Base-by-base conservation (phyloP, 2,329 filamentous ascomycete genomes). In the Colletotrichum paranaense region DNA sequence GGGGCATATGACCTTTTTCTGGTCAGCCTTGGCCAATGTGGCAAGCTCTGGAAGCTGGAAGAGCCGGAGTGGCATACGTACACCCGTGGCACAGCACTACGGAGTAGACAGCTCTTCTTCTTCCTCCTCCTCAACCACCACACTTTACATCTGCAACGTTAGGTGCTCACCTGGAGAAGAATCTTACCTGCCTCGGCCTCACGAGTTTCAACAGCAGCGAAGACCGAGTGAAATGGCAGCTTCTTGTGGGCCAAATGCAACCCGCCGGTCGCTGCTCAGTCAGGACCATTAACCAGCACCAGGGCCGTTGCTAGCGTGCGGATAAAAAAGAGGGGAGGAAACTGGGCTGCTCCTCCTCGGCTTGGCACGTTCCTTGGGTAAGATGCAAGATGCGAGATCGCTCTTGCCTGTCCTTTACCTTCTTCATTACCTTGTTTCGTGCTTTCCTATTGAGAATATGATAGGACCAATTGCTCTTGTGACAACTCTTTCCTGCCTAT, bases 311-410 rank as follows among this genome's bases (percentile, higher is more conserved):
- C 65, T 72, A 72, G 70, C 56, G 55, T 69, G 42, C 70, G 66
- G 70, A 64, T 59, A 69, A 73, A 69, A 64, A 69, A 56, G 59
- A 60, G 70, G 53, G 70, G 32, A 19, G 14, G 56, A 46, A 62
- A 42, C 38, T 24, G 69, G 42, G 32, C 53, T 62, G 57, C 32
- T n/a, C 52, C n/a, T 63, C 19, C 9, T n/a, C 5, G 7, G 28
- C 69, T 64, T 68, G 69, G 69, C 59, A 69, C 22, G 24, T 62
- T 42, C 38, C 52, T 67, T 62, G 30, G 32, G 12, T 35, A 32
- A 35, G 66, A 72, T 72, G 22, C 57, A 32, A 46, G 66, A 72
- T 72, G 65, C 53, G 53, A 68, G 65, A 72, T 64, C 69, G 53
- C 35, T 22, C 35, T 67, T 67, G 11, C 42, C 35, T 49, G 19